phyloP scores from a whole-genome alignment of 106 monocot species.

The Acorus gramineus region DNA sequence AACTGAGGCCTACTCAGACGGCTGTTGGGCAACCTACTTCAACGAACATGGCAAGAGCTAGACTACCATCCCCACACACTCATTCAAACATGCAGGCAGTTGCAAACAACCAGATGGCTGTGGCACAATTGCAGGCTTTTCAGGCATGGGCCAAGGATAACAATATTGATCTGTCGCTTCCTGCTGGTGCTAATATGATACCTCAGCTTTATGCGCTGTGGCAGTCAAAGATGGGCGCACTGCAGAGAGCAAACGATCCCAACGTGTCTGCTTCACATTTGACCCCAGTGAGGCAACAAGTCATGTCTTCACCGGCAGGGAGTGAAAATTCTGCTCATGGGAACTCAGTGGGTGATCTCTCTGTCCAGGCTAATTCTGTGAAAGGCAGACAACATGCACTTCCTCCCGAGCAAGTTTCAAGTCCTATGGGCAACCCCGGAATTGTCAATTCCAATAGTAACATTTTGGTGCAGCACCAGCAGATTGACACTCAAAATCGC shows the following conservation, averaged over 20 bases:
- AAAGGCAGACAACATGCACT: slow-evolving; percentile 34
- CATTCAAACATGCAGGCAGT: slow-evolving; percentile 27
- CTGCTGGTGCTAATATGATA: slow-evolving; percentile 57
- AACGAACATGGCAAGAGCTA: slow-evolving; percentile 26
- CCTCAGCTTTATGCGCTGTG: slow-evolving; percentile 65
- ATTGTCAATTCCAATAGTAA: slow-evolving; percentile 18
- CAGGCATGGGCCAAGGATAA: slow-evolving; percentile 83
- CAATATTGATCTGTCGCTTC: slow-evolving; percentile 70
- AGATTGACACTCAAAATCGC: slow-evolving; percentile 16
- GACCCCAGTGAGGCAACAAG: slow-evolving; percentile 34
- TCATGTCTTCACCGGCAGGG: slow-evolving; percentile 36
- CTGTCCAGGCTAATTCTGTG: slow-evolving; percentile 26
- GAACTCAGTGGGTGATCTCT: slow-evolving; percentile 28
- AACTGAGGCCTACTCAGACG: slow-evolving; percentile 34
- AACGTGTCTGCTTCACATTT: slow-evolving; percentile 7
- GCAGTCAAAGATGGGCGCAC: slow-evolving; percentile 46
- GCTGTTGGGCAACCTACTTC: slow-evolving; percentile 24
- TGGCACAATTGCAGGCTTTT: slow-evolving; percentile 67
- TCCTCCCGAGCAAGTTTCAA: slow-evolving; percentile 23
- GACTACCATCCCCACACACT: slow-evolving; percentile 22
- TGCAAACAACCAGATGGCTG: slow-evolving; percentile 39
- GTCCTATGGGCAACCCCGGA: slow-evolving; percentile 5
- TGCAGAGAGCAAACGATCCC: slow-evolving; percentile 44
- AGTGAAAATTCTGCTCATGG: slow-evolving; percentile 52
- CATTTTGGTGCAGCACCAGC: slow-evolving; percentile 34